Conservation (phyloP, 305 asterid species). For the Coffea humblotiana region DNA sequence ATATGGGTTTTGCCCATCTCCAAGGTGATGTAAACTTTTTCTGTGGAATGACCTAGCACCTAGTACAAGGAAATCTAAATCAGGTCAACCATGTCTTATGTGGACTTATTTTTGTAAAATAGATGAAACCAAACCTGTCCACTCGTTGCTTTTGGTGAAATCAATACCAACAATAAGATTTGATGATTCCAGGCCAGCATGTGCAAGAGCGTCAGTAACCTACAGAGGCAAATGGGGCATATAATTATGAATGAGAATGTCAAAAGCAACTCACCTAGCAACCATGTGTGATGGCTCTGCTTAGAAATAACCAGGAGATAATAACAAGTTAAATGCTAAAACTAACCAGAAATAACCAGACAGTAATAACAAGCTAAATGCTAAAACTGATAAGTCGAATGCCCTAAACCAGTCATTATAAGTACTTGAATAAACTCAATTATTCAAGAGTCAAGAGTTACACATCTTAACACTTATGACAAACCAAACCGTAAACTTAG, state of each 20-base stretch:
- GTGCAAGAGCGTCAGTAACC: constrained; percentile 93
- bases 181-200: constrained; percentile 95
- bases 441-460: no score
- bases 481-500: no score
- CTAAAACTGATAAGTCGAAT: no score
- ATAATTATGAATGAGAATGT: constrained; percentile 1
- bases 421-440: no score
- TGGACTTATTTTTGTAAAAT: background rate
- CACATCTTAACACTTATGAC: no score
- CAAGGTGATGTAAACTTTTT: constrained; percentile 88
- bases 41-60: constrained; percentile 89
- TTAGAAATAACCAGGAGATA: background rate
- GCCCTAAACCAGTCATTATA: no score
- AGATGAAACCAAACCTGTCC: constrained; percentile 64
- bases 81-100: background rate
- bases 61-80: constrained; percentile 20
- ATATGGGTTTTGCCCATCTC: constrained; percentile 77
- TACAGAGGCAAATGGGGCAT: constrained; percentile 16
- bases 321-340: no score
- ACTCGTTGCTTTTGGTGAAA: constrained; percentile 97
- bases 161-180: constrained; percentile 94
- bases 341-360: background rate
- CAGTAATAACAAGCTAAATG: no score
- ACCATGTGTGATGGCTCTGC: background rate
- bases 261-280: background rate